Conservation (phyloP, 1,284 basidiomycete genomes). For the Dichomitus squalens region DNA sequence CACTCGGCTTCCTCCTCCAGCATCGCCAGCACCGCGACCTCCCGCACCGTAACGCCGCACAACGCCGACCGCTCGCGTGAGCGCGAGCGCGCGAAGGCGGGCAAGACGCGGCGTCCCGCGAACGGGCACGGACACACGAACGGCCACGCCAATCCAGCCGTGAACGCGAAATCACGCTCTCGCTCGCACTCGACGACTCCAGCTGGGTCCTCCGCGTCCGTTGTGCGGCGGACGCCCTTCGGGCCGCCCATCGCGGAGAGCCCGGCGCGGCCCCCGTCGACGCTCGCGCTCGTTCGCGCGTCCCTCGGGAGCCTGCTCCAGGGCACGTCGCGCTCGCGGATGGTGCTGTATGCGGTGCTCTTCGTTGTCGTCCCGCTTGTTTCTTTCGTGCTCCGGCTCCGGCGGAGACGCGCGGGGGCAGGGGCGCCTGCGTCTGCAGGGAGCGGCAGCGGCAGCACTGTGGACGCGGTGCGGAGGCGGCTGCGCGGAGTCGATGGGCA, state of each 20-base stretch:
- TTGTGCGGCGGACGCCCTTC: constrained; percentile 20
- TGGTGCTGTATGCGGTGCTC: constrained; percentile 54
- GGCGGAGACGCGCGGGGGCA: constrained; percentile 38
- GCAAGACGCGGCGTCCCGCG: not conserved
- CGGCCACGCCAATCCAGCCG: constrained; percentile 6
- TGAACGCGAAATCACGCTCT: constrained; percentile 2
- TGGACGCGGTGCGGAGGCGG: constrained; percentile 59
- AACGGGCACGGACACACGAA: not conserved
- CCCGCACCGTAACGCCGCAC: constrained; percentile 30
- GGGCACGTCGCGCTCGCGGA: constrained; percentile 33
- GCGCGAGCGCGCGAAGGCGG: constrained; percentile 3
- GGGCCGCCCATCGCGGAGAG: constrained; percentile 13
- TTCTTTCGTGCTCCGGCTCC: constrained; percentile 55
- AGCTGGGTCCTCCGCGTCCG: constrained; percentile 9
- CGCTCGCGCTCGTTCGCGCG: constrained; percentile 32
- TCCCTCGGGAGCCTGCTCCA: constrained; percentile 23
- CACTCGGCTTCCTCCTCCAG: constrained; percentile 31
- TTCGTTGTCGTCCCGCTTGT: constrained; percentile 64
- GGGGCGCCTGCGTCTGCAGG: constrained; percentile 1
- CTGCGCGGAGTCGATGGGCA: constrained; percentile 46
- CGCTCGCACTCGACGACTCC: constrained; percentile 13
- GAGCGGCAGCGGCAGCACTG: constrained; percentile 42
- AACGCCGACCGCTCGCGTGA: constrained; percentile 16
- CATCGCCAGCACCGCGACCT: constrained; percentile 32
- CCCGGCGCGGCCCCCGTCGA: constrained; percentile 23